phyloP scores from a whole-genome alignment of 768 basidiomycete genomes.

The Lanmaoa pseudosensibilis region DNA sequence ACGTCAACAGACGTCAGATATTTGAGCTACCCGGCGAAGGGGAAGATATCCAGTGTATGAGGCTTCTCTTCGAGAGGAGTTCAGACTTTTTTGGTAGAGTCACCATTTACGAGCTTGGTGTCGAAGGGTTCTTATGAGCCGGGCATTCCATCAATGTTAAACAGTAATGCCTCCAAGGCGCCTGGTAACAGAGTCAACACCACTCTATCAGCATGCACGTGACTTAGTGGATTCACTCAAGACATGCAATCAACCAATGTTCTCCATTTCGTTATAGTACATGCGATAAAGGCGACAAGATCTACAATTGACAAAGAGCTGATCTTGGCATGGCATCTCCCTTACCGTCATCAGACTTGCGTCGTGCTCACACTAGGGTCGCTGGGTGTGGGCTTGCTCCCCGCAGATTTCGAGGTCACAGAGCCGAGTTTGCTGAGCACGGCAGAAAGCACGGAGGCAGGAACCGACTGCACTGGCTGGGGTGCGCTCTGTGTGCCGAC shows the following conservation, averaged over 20 bases:
- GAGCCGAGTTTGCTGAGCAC: not conserved
- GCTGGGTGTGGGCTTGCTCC: not conserved
- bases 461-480: not conserved
- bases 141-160: not conserved
- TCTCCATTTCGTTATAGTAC: constrained; percentile 25
- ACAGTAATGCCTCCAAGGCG: not conserved
- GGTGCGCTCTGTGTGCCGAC: not conserved
- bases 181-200: too few relatives aligned
- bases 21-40: constrained; percentile 50
- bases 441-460: not conserved
- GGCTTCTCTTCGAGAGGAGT: constrained; percentile 74
- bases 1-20: constrained; percentile 70
- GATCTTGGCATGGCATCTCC: not conserved
- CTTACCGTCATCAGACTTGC: constrained; percentile 1
- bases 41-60: constrained; percentile 45
- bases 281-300: constrained; percentile 11
- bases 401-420: not conserved
- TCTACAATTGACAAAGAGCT: constrained; percentile 12
- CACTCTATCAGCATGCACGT: not conserved
- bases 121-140: constrained; percentile 27
- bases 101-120: constrained; percentile 63
- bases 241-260: constrained; percentile 25
- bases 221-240: constrained; percentile 8
- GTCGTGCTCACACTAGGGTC: not conserved
- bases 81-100: constrained; percentile 86